Base-by-base conservation (phyloP, 2,329 filamentous ascomycete genomes). In the Bipolaris sorokiniana region DNA sequence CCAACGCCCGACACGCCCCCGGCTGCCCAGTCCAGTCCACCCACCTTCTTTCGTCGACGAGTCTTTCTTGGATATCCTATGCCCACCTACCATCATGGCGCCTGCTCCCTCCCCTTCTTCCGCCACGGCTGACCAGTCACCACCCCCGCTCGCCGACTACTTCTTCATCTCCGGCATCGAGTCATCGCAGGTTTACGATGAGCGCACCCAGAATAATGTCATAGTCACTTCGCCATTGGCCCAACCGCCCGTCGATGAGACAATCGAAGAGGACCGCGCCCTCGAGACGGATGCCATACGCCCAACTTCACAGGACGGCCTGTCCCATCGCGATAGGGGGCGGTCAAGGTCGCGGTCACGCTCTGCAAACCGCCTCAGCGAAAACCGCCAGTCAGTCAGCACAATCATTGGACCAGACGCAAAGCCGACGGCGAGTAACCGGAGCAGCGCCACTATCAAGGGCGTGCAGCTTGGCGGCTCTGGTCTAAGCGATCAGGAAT, bases 401-500 rank as follows among this genome's bases (percentile, higher is more conserved):
- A 82, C 80, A 63, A 82, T 80, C 47, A 78, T 80, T 55, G 77
- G 76, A 38, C 65, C 69, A 59, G 79, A 72, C 59, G 74, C 75
- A 62, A 80, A 78, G 51, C 79, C 80, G 37, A 76, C 83, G n/a
- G 79, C 78, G 54, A 89, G 86, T 77, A 88, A 87, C 65, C 79
- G 86, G 56, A 88, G 86, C 74, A 88, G 86, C 73, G 77, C 84
- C 49, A 89, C 86, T 16, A 86, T 89, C 69, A 84, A 83, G 65
- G 79, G 75, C 48, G 53, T 79, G 20, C 76, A 76, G 54, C 48
- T 74, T 54, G 79, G 76, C 52, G 76, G 71, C 18, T 74, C 76
- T 4, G 77, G 75, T 13, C 76, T 86, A 28, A 86, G 79, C 56
- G 92, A 96, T 72, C 92, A 91, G 70, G 95, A 98, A 76, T 99